Conservation (phyloP, 108 stramenopile genomes). For the Cyclotella choctawhatcheeana region DNA sequence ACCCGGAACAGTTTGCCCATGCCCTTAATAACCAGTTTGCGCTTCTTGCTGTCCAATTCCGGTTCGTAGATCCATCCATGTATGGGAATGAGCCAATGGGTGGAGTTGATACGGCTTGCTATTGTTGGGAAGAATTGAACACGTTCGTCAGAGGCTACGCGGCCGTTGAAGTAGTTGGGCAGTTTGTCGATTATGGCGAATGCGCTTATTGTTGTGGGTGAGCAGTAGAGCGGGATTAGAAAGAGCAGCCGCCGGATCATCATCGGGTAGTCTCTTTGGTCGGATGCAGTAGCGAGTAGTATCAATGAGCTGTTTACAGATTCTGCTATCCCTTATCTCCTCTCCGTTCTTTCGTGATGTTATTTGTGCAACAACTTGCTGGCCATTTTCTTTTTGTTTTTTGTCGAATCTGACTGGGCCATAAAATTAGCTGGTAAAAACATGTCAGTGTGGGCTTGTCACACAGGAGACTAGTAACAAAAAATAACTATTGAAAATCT, state of each 20-base stretch:
- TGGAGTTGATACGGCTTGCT: slow-evolving; percentile 19
- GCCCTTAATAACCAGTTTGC: slow-evolving; percentile 32
- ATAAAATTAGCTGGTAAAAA: too few species aligned
- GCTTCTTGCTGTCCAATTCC: slow-evolving; percentile 29
- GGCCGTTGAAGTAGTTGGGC: slow-evolving; percentile 17
- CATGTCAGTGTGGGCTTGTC: too few species aligned
- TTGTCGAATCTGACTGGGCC: too few species aligned
- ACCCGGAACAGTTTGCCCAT: slow-evolving; percentile 37
- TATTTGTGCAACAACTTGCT: too few species aligned
- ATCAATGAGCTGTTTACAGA: too few species aligned
- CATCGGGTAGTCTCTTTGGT: not conserved
- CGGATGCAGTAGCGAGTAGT: not conserved
- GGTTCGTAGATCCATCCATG: slow-evolving; percentile 61
- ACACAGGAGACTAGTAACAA: too few species aligned
- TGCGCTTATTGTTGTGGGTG: not conserved
- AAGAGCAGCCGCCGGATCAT: not conserved
- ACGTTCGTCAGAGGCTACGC: slow-evolving; percentile 49
- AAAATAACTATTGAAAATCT: too few species aligned
- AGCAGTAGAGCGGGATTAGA: not conserved
- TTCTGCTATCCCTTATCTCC: too few species aligned
- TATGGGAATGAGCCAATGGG: slow-evolving; percentile 41
- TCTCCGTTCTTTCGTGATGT: too few species aligned
- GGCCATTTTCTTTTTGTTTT: too few species aligned
- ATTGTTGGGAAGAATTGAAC: slow-evolving; percentile 55
- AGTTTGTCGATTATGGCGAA: slow-evolving; percentile 24